These are phyloP conservation scores for Hirsutella thompsonii DNA, from an alignment of 2,329 filamentous ascomycete species.

Conservation along the genomic window DNA sequence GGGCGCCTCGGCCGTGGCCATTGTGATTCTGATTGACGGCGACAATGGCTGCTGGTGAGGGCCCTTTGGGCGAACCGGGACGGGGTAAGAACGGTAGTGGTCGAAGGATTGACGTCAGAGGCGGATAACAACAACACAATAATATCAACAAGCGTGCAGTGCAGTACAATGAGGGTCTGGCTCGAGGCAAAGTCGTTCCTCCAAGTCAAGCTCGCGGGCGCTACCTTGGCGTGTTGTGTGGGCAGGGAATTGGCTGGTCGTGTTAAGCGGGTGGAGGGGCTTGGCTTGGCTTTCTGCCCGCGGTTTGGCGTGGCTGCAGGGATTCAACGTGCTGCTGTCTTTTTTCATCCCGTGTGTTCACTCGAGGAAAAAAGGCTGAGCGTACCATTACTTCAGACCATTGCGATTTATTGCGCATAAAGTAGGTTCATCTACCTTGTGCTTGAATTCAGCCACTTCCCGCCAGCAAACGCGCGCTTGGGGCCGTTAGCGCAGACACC, in stretches of 20 bases:
- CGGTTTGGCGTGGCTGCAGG: constrained; percentile 9
- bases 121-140: neutral
- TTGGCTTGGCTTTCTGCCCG: too few relatives aligned
- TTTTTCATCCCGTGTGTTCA: neutral
- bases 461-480: neutral
- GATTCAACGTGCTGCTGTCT: constrained; percentile 1
- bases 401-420: neutral
- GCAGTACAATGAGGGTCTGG: too few relatives aligned
- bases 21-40: neutral
- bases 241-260: neutral
- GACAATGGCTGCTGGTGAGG: too few relatives aligned
- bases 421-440: neutral
- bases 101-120: too few relatives aligned
- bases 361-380: neutral
- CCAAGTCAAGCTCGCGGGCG: neutral
- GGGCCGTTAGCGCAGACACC: neutral
- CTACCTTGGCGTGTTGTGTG: neutral
- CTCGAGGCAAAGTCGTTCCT: neutral
- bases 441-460: neutral
- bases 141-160: neutral
- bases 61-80: too few relatives aligned
- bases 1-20: constrained; percentile 16
- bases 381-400: neutral
- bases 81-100: too few relatives aligned
- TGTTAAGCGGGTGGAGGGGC: neutral